Base-by-base conservation (phyloP, 2,329 filamentous ascomycete species). In the Torrubiella hemipterigena region DNA sequence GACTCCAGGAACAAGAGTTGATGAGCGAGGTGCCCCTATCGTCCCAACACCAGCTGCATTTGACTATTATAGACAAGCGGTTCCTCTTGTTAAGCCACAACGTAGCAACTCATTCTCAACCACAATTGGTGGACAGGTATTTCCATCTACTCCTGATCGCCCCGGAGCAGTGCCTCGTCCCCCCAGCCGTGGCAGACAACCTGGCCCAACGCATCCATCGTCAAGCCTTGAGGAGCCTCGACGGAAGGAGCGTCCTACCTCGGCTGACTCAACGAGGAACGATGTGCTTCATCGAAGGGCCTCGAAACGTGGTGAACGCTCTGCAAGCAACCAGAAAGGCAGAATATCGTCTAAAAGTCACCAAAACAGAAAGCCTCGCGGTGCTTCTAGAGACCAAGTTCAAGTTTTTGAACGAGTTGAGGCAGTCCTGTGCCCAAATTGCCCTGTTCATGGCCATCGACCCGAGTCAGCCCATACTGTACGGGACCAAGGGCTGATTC, bases 301-400 rank as follows among this genome's bases (percentile, higher is more conserved):
- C 12, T 24, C 22, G 6, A n/a, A 11, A 11, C 22, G 22, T 6
- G 14, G 12, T 17, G 27, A 29, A 10, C 12, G 4, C 27, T n/a
- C 10, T 7, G 27, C 15, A 11, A 29, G 11, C 27, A 6, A 29
- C 11, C 4, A 14, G 7, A 7, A n/a, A n/a, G n/a, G n/a, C n/a
- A n/a, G n/a, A n/a, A n/a, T n/a, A 6, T 24, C 22, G 10, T 24
- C 22, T 5, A 24, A 24, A 12, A 17, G 1, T 38, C 38, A 2
- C 33, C 43, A 1, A 39, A 38, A 25, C 41, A 43, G 19, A 36
- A 40, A 15, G 12, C 29, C 21, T 32, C n/a, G 29, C 23, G 4
- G 29, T 10, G 11, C 2, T 26, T 17, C 6, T 27, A 30, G 28
- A 42, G 26, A 27, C 10, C 14, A 30, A 4, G 17, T 18, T n/a